These are phyloP conservation scores for Magnusiomyces magnusii DNA, from an alignment of 1,139 yeast species.

Conservation along the genomic window DNA sequence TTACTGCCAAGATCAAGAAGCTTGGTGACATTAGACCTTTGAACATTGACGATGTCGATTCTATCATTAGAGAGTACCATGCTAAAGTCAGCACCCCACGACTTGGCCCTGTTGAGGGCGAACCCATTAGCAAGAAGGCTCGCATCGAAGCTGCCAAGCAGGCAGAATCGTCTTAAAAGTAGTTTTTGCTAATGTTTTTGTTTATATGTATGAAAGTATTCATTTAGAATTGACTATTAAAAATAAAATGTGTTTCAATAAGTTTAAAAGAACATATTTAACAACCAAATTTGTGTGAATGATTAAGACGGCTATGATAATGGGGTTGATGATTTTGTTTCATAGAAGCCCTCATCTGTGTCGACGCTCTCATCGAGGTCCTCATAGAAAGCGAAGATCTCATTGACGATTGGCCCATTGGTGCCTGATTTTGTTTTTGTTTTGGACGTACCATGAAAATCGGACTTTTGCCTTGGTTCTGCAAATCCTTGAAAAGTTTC, in stretches of 20 bases:
- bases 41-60: slow-evolving; percentile 95
- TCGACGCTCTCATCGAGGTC: too few species aligned
- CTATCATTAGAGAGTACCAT: slow-evolving; percentile 91
- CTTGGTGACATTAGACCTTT: slow-evolving; percentile 93
- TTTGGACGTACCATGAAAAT: neutral
- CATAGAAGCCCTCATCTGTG: too few species aligned
- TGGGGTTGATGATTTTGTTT: too few species aligned
- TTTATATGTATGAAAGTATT: neutral
- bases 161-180: too few species aligned
- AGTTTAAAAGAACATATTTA: too few species aligned
- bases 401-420: neutral
- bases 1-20: slow-evolving; percentile 84
- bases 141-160: slow-evolving; percentile 9
- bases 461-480: neutral
- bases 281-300: too few species aligned
- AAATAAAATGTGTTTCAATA: too few species aligned
- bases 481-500: neutral
- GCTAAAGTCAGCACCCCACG: slow-evolving; percentile 49
- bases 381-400: neutral
- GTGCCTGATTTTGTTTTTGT: neutral
- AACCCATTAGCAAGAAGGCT: slow-evolving; percentile 20
- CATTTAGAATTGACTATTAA: too few species aligned
- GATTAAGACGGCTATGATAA: too few species aligned
- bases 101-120: slow-evolving; percentile 19
- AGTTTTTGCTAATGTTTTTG: slow-evolving; percentile 5